Evolutionary conservation across 257 asterid genomes (phyloP).

Genomic region (Petrea volubilis): DNA sequence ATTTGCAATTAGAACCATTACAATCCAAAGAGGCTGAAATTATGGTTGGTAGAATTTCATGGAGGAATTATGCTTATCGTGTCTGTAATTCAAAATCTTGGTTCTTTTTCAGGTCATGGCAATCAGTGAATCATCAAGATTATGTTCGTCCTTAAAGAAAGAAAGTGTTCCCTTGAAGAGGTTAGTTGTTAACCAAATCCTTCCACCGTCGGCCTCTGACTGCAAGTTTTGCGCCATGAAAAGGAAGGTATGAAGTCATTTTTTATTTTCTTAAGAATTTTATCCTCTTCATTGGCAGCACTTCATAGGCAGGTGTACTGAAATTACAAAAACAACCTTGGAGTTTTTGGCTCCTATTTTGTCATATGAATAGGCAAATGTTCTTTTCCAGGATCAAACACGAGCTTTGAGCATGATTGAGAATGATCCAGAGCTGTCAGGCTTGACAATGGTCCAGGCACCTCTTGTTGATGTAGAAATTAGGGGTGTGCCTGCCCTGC

Average conservation of each 20-base stretch:
- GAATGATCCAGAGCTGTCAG: constrained; percentile 76
- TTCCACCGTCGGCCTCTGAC: too few relatives aligned
- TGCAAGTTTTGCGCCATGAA: constrained; percentile 96
- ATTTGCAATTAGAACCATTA: background rate
- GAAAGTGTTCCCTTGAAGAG: constrained; percentile 95
- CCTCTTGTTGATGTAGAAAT: constrained; percentile 97
- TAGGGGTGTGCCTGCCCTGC: constrained; percentile 99
- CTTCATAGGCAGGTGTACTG: background rate
- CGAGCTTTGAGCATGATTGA: too few relatives aligned
- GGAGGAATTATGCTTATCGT: background rate
- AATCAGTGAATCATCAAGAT: constrained; percentile 90
- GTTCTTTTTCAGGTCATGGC: constrained; percentile 79
- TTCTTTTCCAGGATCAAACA: constrained; percentile 75
- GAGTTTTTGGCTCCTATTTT: background rate
- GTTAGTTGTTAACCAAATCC: constrained; percentile 86
- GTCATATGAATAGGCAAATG: background rate
- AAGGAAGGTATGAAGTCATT: constrained; percentile 65
- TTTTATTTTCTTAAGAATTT: background rate
- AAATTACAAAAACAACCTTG: background rate
- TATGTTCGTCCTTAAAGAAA: constrained; percentile 80
- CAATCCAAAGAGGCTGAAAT: background rate
- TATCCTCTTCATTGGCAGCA: background rate
- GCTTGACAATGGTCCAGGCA: constrained; percentile 70
- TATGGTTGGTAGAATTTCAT: too few relatives aligned
- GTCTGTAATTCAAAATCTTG: background rate